Percentiles rank a stretch among this genome's conserved stretches.
These are phyloP conservation scores for Eucalyptus curtisii DNA, from an alignment of 345 rosid species.

Conservation along the genomic window DNA sequence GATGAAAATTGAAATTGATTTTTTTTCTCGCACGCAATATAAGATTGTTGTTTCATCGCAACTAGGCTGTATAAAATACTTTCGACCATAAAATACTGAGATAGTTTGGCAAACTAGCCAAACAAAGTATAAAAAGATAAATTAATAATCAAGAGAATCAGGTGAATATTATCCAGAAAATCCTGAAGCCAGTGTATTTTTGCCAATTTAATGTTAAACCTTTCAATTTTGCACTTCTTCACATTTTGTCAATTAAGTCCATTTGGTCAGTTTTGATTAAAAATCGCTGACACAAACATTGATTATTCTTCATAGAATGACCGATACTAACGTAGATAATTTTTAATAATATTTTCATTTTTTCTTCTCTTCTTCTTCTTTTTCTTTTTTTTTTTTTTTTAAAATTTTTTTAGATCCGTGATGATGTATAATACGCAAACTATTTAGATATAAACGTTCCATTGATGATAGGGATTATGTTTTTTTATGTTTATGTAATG, in stretches of 20 bases:
- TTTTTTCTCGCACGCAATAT: neutral
- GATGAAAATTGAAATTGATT: neutral
- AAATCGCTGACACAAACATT: accelerated
- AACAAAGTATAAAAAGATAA: neutral
- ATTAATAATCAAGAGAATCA: neutral
- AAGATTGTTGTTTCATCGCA: neutral
- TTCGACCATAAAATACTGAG: neutral
- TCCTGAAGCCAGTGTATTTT: too few species aligned
- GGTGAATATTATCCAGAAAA: neutral
- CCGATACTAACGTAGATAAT: too few species aligned
- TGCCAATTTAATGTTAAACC: too few species aligned
- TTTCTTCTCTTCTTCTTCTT: too few species aligned
- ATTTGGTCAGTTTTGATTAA: accelerated
- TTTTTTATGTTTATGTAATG: neutral
- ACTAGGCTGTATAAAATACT: neutral
- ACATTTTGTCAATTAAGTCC: too few species aligned
- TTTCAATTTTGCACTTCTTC: too few species aligned
- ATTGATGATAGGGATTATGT: neutral
- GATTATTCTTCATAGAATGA: too few species aligned
- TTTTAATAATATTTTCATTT: too few species aligned
- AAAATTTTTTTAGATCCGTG: neutral
- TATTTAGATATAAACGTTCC: neutral
- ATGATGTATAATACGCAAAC: neutral
- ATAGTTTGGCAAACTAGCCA: neutral
- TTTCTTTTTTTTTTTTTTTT: accelerated